phyloP scores from a whole-genome alignment of 768 basidiomycete species.

The Russula griseocarnosa region DNA sequence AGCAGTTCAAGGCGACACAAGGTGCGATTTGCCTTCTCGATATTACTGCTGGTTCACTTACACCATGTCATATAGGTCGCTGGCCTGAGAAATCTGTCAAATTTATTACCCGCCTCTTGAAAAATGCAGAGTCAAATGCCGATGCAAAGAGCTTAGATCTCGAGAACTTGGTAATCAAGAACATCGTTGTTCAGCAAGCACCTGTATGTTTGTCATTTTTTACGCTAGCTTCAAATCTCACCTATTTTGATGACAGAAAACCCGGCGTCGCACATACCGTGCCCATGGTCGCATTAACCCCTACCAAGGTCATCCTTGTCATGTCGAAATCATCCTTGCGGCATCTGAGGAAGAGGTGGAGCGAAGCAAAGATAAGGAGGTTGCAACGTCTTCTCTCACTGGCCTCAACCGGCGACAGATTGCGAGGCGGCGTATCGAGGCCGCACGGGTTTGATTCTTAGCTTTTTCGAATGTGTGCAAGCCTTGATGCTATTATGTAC shows the following conservation, averaged over 20 bases:
- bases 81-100: conserved; percentile 99
- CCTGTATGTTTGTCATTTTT: conserved; percentile 56
- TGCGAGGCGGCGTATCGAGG: conserved; percentile 84
- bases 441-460: conserved; percentile 48
- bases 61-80: conserved; percentile 69
- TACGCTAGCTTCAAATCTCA: background rate
- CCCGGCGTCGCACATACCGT: conserved; percentile 98
- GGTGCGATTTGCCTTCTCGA: conserved; percentile 49
- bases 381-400: conserved; percentile 46
- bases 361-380: conserved; percentile 82
- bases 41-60: background rate
- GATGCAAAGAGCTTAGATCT: conserved; percentile 94
- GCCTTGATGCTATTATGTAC: conserved; percentile 28
- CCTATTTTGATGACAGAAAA: conserved; percentile 60
- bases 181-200: conserved; percentile 97
- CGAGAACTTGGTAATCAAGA: conserved; percentile 91
- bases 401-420: conserved; percentile 84
- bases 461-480: conserved; percentile 36
- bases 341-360: conserved; percentile 80
- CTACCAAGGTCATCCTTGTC: conserved; percentile 96
- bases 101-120: conserved; percentile 89
- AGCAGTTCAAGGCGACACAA: conserved; percentile 95
- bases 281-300: conserved; percentile 98
- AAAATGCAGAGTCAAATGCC: conserved; percentile 99
- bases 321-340: conserved; percentile 90